Percentiles rank a stretch among this genome's conserved stretches.
Conservation (phyloP, 805 yeast species). For the Scheffersomyces ergatensis region DNA sequence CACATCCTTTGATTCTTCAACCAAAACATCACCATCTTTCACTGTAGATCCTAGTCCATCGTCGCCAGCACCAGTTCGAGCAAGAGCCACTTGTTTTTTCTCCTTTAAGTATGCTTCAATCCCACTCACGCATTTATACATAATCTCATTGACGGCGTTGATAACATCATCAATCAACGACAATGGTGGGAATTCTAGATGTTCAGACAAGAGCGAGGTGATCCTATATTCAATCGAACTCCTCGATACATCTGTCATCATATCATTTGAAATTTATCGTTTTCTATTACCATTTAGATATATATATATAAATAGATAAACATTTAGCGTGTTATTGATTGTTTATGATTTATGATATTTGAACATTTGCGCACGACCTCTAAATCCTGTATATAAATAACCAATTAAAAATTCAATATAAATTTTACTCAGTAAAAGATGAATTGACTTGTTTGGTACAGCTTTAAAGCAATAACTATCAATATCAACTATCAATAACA, state of each 20-base stretch:
- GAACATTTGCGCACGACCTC: no score
- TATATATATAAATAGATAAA: no score
- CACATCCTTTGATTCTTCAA: neutral
- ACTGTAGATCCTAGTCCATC: conserved; percentile 13
- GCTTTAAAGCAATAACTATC: no score
- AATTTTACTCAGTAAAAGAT: no score
- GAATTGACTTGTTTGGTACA: no score
- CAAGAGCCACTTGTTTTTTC: conserved; percentile 23
- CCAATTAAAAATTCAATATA: neutral
- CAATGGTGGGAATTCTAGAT: conserved; percentile 80
- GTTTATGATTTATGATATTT: no score
- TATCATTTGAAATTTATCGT: neutral
- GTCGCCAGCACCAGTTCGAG: conserved; percentile 5
- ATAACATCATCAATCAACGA: conserved; percentile 83
- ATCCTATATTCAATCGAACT: conserved; percentile 24
- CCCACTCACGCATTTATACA: conserved; percentile 79
- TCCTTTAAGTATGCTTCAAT: conserved; percentile 62
- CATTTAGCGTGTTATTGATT: no score
- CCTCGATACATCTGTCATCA: neutral
- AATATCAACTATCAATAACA: neutral
- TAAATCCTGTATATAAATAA: neutral
- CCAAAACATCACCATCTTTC: neutral
- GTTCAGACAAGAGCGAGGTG: conserved; percentile 67
- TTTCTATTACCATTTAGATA: no score
- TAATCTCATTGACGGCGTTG: conserved; percentile 79